Conservation (phyloP, 2,329 filamentous ascomycete species). For the Aspergillus terreus region DNA sequence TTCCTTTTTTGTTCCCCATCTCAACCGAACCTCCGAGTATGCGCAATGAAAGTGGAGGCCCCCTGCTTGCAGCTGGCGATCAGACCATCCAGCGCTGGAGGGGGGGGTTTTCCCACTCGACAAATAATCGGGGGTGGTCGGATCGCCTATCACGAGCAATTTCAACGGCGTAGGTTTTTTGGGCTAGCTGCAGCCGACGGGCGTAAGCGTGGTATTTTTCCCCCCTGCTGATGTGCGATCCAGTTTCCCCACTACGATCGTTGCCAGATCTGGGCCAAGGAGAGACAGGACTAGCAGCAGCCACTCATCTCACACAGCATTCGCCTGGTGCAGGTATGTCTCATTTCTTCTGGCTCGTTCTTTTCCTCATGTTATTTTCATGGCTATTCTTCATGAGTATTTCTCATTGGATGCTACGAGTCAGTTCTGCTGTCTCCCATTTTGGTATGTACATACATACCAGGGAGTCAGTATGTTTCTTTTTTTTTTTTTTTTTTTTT, state of each 20-base stretch:
- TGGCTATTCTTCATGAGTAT: not conserved
- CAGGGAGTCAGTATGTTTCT: not conserved
- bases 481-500: not conserved
- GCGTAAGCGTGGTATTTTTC: not conserved
- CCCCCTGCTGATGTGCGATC: slow-evolving; percentile 16
- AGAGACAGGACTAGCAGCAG: slow-evolving; percentile 5
- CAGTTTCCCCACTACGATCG: slow-evolving; percentile 20
- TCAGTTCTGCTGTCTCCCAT: not conserved
- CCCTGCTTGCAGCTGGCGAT: slow-evolving; percentile 16
- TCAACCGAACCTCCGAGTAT: not conserved
- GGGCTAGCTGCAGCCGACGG: too few species aligned
- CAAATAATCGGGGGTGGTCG: slow-evolving; percentile 12
- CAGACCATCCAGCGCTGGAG: slow-evolving; percentile 15
- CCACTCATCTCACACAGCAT: not conserved
- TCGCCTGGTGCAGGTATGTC: not conserved
- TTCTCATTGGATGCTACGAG: not conserved
- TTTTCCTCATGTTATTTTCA: not conserved
- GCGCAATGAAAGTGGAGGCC: slow-evolving; percentile 3
- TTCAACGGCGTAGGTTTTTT: slow-evolving; percentile 12
- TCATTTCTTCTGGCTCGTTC: not conserved
- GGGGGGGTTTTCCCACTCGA: slow-evolving; percentile 5
- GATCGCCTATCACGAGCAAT: slow-evolving; percentile 17
- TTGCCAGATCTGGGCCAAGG: slow-evolving; percentile 20
- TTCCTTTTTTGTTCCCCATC: not conserved
- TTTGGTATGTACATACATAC: not conserved